phyloP scores from a whole-genome alignment of 192 early-diverging fungal genomes.

The Martensiomyces pterosporus region DNA sequence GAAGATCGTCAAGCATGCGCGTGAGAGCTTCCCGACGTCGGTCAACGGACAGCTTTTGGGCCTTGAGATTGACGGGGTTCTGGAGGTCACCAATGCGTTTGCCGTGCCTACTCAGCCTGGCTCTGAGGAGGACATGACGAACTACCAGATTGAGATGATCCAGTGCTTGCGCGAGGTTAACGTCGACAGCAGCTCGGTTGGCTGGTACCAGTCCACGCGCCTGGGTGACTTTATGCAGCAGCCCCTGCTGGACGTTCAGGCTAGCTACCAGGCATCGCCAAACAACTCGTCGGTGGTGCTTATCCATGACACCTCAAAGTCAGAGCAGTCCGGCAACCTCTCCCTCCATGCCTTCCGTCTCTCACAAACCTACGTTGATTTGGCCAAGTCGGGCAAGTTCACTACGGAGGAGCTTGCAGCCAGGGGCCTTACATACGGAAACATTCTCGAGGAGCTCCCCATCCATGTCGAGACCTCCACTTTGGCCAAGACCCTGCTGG shows the following conservation, averaged over 20 bases:
- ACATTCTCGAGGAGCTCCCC: constrained; percentile 88
- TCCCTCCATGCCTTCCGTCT: constrained; percentile 85
- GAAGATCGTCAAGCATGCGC: constrained; percentile 96
- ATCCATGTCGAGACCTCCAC: constrained; percentile 82
- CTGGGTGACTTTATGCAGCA: constrained; percentile 87
- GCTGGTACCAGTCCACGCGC: constrained; percentile 93
- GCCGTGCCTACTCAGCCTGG: constrained; percentile 67
- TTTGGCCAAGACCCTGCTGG: constrained; percentile 72
- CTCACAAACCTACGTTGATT: constrained; percentile 76
- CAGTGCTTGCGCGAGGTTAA: constrained; percentile 88
- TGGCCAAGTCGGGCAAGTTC: constrained; percentile 80
- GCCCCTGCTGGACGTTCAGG: constrained; percentile 85
- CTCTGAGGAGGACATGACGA: constrained; percentile 59
- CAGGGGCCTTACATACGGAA: constrained; percentile 75
- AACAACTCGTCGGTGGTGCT: constrained; percentile 81
- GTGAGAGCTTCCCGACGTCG: constrained; percentile 70
- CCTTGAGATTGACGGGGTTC: constrained; percentile 81
- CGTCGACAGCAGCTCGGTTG: constrained; percentile 94
- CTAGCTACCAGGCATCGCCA: constrained; percentile 83
- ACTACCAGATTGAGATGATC: constrained; percentile 95
- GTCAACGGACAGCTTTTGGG: constrained; percentile 94
- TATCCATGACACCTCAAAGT: constrained; percentile 87
- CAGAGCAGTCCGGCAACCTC: constrained; percentile 79
- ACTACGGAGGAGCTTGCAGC: constrained; percentile 74
- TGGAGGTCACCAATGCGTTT: constrained; percentile 92